Conservation (phyloP, 345 rosid genomes). For the Citrus unshiu region DNA sequence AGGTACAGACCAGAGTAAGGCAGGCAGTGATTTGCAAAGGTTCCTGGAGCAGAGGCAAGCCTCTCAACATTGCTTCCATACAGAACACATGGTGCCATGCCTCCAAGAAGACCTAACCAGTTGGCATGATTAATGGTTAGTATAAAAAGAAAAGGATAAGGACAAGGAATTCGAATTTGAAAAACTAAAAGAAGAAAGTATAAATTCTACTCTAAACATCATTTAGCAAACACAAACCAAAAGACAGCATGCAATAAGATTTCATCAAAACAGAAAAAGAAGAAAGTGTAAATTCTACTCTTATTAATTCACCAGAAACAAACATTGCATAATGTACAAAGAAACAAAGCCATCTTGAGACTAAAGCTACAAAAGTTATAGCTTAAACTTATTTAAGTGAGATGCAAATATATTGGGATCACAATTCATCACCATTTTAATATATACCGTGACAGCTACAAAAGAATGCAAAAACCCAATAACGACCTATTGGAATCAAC, state of each 20-base stretch:
- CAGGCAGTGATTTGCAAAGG: conserved; percentile 79
- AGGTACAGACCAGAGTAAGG: conserved; percentile 69
- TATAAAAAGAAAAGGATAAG: not conserved
- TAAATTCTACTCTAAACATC: not conserved
- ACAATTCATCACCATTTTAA: not conserved
- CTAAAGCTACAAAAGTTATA: not conserved
- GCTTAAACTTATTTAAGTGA: not conserved
- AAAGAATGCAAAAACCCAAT: not conserved
- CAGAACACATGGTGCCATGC: conserved; percentile 79
- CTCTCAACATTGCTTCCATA: conserved; percentile 92
- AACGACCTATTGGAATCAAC: not conserved
- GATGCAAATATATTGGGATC: not conserved
- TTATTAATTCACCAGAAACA: not conserved
- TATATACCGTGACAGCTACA: not conserved
- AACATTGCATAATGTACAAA: not conserved
- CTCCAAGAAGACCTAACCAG: conserved; percentile 79
- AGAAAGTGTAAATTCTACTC: not conserved
- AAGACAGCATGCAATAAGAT: not conserved
- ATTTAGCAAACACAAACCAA: not conserved
- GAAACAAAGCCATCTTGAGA: not conserved
- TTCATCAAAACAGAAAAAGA: not conserved
- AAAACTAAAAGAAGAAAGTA: not conserved
- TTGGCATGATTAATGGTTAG: not conserved
- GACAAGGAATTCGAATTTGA: not conserved
- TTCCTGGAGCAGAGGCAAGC: conserved; percentile 68